phyloP scores from a whole-genome alignment of 2,329 filamentous ascomycete species.

The Penicillium sclerotigenum region DNA sequence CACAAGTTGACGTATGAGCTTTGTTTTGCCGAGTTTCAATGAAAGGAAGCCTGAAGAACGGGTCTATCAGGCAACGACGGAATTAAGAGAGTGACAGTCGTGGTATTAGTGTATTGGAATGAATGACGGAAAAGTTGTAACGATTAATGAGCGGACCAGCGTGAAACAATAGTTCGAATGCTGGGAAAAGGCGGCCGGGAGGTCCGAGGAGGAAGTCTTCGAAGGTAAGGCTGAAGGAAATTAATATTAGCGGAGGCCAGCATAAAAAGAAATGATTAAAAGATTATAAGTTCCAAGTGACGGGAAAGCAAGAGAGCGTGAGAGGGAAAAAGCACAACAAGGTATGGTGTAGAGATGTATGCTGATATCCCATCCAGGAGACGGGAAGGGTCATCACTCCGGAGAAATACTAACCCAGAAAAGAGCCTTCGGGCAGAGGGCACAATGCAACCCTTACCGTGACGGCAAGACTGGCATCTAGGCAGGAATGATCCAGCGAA shows the following conservation, averaged over 20 bases:
- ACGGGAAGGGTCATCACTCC: slow-evolving; percentile 21
- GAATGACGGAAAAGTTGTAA: slow-evolving; percentile 58
- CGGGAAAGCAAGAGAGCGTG: slow-evolving; percentile 3
- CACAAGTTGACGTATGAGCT: slow-evolving; percentile 13
- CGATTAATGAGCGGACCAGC: slow-evolving; percentile 47
- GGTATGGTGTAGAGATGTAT: slow-evolving; percentile 11
- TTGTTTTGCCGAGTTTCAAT: slow-evolving; percentile 28
- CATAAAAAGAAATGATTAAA: slow-evolving; percentile 12
- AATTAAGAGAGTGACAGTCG: slow-evolving; percentile 52
- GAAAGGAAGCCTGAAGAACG: slow-evolving; percentile 45
- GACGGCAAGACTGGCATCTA: slow-evolving; percentile 46
- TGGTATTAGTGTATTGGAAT: slow-evolving; percentile 38
- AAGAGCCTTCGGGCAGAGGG: slow-evolving; percentile 40
- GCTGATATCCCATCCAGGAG: slow-evolving; percentile 14
- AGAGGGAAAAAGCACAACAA: slow-evolving; percentile 1
- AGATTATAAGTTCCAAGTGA: not conserved
- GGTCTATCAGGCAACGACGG: slow-evolving; percentile 41
- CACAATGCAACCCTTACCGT: slow-evolving; percentile 44
- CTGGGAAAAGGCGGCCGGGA: slow-evolving; percentile 28
- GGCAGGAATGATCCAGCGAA: slow-evolving; percentile 44
- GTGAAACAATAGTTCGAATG: slow-evolving; percentile 41
- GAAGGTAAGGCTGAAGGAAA: slow-evolving; percentile 32
- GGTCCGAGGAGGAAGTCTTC: slow-evolving; percentile 30
- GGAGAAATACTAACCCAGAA: slow-evolving; percentile 42
- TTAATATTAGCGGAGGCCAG: slow-evolving; percentile 30